Evolutionary conservation across 2,329 filamentous ascomycete genomes (phyloP).

Genomic region (Claviceps arundinis): DNA sequence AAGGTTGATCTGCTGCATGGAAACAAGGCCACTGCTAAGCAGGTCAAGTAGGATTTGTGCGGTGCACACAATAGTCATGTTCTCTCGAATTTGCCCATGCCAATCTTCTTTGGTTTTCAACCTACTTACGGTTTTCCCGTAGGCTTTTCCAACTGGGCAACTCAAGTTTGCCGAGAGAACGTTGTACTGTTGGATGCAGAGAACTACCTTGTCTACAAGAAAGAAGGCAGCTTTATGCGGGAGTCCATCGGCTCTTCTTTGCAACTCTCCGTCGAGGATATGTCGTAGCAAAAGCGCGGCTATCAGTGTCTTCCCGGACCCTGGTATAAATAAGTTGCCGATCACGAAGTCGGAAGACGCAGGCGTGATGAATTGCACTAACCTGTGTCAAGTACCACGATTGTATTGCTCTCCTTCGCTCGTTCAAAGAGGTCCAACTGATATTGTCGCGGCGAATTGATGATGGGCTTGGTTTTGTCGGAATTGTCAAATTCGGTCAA

Average conservation of each 20-base stretch:
- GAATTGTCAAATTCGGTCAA: neutral
- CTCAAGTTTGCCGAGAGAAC: slow-evolving; percentile 74
- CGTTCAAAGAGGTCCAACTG: slow-evolving; percentile 83
- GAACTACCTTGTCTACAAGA: slow-evolving; percentile 74
- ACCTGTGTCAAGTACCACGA: slow-evolving; percentile 90
- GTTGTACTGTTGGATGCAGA: slow-evolving; percentile 80
- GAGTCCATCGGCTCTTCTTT: slow-evolving; percentile 48
- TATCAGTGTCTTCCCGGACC: slow-evolving; percentile 93
- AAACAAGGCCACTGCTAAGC: slow-evolving; percentile 65
- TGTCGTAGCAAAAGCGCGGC: slow-evolving; percentile 73
- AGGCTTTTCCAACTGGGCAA: slow-evolving; percentile 59
- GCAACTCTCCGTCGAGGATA: slow-evolving; percentile 63
- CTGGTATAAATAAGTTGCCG: slow-evolving; percentile 22
- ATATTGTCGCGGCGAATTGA: slow-evolving; percentile 73
- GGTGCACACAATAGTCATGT: slow-evolving; percentile 85
- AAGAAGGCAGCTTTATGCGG: slow-evolving; percentile 66
- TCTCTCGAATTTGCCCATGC: slow-evolving; percentile 39
- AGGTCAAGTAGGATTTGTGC: slow-evolving; percentile 74
- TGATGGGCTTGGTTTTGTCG: slow-evolving; percentile 36
- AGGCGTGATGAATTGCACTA: slow-evolving; percentile 5
- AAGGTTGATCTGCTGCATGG: slow-evolving; percentile 73
- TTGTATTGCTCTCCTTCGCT: slow-evolving; percentile 73
- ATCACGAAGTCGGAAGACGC: neutral
- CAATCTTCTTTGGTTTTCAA: slow-evolving; percentile 32
- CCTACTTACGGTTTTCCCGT: slow-evolving; percentile 49